Evolutionary conservation across 345 rosid species (phyloP).

Genomic region (Eucalyptus guilfoylei): DNA sequence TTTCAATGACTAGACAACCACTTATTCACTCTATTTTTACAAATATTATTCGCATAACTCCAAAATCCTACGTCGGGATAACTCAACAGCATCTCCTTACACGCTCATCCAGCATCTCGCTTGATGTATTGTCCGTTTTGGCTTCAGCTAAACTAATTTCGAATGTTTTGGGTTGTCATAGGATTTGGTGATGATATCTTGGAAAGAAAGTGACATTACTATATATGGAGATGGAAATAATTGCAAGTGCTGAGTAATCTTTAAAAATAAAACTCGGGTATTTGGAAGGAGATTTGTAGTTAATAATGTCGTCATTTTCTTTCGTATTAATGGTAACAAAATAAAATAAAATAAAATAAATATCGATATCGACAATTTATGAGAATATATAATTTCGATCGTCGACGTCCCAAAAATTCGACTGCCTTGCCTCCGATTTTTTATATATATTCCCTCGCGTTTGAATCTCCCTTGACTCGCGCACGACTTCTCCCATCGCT

Average conservation of each 20-base stretch:
- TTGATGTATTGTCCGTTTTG: no score
- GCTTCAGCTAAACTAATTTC: no score
- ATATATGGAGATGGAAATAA: no score
- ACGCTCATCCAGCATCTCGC: neutral
- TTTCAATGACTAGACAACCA: neutral
- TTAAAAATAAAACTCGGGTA: neutral
- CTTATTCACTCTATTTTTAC: neutral
- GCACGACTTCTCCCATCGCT: neutral
- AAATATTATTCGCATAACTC: neutral
- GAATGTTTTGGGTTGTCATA: no score
- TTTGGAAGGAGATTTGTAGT: neutral
- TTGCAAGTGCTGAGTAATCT: neutral
- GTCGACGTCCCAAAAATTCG: neutral
- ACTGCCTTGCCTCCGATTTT: neutral
- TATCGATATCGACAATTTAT: neutral
- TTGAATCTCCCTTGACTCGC: neutral
- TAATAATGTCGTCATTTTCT: neutral
- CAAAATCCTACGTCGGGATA: neutral
- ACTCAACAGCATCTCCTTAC: neutral
- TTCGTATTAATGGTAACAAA: neutral
- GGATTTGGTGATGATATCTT: no score
- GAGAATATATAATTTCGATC: neutral
- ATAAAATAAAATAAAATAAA: no score
- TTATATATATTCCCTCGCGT: neutral
- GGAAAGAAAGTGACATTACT: fast-evolving